Evolutionary conservation across 1,139 yeast genomes (phyloP).

Genomic region (Kodamaea fungicola): DNA sequence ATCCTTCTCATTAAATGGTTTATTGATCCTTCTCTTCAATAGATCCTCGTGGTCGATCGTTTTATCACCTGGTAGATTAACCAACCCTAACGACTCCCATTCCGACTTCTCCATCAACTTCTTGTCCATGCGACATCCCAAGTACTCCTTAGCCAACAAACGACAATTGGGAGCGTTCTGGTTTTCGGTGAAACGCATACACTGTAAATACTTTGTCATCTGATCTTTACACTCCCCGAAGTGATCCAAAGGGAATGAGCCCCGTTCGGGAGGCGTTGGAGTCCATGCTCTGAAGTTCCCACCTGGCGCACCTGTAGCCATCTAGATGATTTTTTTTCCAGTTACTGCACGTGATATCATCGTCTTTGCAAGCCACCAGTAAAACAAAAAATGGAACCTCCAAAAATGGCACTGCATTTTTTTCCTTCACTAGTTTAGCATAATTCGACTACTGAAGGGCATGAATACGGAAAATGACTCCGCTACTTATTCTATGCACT

Average conservation of each 20-base stretch:
- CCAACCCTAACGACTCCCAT: conserved; percentile 78
- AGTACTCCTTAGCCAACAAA: conserved; percentile 71
- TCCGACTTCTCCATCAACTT: conserved; percentile 79
- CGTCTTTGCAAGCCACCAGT: no score
- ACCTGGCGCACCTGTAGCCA: conserved; percentile 29
- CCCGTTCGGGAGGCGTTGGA: conserved; percentile 94
- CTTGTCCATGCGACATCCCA: conserved; percentile 87
- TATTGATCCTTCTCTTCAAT: conserved; percentile 7
- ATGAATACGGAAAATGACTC: no score
- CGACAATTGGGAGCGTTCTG: conserved; percentile 90
- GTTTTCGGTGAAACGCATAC: conserved; percentile 75
- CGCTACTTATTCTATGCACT: no score
- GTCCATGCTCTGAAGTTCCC: conserved; percentile 53
- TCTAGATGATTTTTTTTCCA: conserved; percentile 2
- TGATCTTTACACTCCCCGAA: conserved; percentile 76
- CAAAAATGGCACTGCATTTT: background rate
- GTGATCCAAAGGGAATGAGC: conserved; percentile 94
- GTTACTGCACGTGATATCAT: background rate
- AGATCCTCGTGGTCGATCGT: conserved; percentile 11
- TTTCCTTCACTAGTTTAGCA: no score
- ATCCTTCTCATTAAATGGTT: conserved; percentile 5
- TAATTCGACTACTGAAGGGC: no score
- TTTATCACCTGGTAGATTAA: conserved; percentile 58
- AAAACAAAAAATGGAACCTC: background rate
- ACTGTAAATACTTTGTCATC: conserved; percentile 73